Evolutionary conservation across 768 basidiomycete genomes (phyloP), one percentile per base, ranked within the genome.

Genomic region (Pseudohyphozyma bogoriensis): DNA sequence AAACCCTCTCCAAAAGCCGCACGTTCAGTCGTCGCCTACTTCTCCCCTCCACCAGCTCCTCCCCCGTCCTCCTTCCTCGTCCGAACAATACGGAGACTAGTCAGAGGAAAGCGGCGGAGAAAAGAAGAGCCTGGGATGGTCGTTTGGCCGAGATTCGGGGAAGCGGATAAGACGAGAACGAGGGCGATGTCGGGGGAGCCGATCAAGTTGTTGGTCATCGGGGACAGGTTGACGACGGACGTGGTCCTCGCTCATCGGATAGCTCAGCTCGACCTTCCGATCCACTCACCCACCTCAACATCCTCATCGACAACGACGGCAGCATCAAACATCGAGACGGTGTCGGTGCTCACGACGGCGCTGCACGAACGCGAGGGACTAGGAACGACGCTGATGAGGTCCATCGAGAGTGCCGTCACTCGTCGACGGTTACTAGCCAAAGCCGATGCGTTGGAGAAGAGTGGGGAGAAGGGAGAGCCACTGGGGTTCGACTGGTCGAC

Each of bases 211-310:
- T 75, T 96, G 58, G 74, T 96, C 40, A 84, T 99, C 16, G 93
- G 93, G 0, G 93, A 99, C 76, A 81, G 93, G 15, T 75, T 96
- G 54, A 86, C 95, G 69, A 99, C 93, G 0, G 93, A 99, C 72
- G 75, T 91, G 22, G 80, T 96, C 55, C 77, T 96, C 73, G 85
- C 89, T 12, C 85, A 87, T 67, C 82, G 89, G 37, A 83, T 91
- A 77, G 66, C 69, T n/a, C 40, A 46, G 10, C 49, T 69, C 12
- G 44, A 57, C 22, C 58, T 65, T 53, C 51, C 53, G 1, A 36
- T 56, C 51, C n/a, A 47, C 37, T 28, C 32, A 22, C 44, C 46
- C 79, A 85, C 65, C 76, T 93, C 55, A 74, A 92, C 58, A 73
- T 85, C 65, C 76, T 93, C 55, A 74, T 92, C 58, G 73, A 95